A percentile compares a stretch with the other conserved stretches of the same genome.
phyloP scores from a whole-genome alignment of 176 grass and related monocot species.

The Eragrostis curvula region DNA sequence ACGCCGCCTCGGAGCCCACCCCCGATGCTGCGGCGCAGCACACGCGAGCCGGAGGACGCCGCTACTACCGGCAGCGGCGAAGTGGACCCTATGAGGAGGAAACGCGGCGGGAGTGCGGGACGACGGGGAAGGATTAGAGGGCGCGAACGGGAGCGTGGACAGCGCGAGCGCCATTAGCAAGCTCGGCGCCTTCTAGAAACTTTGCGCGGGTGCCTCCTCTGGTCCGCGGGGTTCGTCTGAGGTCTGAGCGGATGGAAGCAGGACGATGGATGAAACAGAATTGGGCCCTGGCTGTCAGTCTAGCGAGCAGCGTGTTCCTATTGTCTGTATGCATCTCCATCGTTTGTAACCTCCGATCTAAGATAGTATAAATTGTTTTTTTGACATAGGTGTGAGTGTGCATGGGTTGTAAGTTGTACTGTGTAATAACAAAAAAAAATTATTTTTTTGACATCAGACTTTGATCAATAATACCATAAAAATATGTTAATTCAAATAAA shows the following conservation, averaged over 20 bases:
- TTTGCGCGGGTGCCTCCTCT: conserved; percentile 14
- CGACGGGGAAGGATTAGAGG: conserved; percentile 43
- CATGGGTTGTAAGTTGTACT: too few relatives aligned
- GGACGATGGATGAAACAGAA: background rate
- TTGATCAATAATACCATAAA: too few relatives aligned
- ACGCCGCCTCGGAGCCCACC: conserved; percentile 39
- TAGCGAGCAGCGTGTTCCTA: background rate
- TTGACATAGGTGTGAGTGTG: too few relatives aligned
- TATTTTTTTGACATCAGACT: too few relatives aligned
- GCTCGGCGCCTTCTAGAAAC: conserved; percentile 30
- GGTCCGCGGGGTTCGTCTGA: conserved; percentile 34
- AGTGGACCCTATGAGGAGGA: conserved; percentile 23
- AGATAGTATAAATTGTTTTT: background rate
- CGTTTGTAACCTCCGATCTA: too few relatives aligned
- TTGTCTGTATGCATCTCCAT: background rate
- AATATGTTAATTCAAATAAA: too few relatives aligned
- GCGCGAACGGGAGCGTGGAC: conserved; percentile 62
- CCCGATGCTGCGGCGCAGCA: conserved; percentile 36
- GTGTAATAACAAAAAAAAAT: too few relatives aligned
- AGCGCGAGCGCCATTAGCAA: conserved; percentile 76
- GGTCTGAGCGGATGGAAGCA: conserved; percentile 31
- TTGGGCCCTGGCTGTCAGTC: conserved; percentile 37
- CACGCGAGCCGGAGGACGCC: conserved; percentile 42
- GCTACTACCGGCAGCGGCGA: conserved; percentile 29
- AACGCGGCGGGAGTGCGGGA: conserved; percentile 29